Conservation (phyloP, 257 asterid species). For the Avicennia marina region DNA sequence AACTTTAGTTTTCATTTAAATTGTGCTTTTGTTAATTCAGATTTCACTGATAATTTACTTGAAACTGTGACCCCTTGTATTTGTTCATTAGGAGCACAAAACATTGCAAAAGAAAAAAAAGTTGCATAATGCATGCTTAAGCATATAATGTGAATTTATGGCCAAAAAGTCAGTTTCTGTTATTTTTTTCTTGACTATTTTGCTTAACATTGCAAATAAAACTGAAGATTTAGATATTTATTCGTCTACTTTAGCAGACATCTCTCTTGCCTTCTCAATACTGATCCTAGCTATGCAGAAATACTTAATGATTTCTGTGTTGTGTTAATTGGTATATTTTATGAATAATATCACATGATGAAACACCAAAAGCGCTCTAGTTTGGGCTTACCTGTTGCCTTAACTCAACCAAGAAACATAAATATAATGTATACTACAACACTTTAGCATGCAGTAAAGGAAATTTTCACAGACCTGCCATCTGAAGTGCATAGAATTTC, state of each 20-base stretch:
- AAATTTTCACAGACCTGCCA: background rate
- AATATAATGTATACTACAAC: background rate
- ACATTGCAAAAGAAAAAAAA: too few relatives aligned
- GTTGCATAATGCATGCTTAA: background rate
- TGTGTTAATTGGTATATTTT: background rate
- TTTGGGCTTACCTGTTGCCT: background rate
- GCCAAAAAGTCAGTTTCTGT: slow-evolving; percentile 4
- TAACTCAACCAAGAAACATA: background rate
- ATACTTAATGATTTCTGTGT: background rate
- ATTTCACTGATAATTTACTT: background rate
- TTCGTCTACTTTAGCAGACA: background rate
- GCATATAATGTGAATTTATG: background rate
- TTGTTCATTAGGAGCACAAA: too few relatives aligned
- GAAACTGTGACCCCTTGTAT: background rate
- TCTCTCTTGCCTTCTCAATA: background rate
- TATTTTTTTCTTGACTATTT: background rate
- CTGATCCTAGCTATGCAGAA: background rate
- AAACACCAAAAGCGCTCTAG: background rate
- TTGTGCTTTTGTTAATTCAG: background rate
- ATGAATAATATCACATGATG: background rate
- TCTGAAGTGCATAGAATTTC: background rate
- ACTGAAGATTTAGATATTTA: background rate
- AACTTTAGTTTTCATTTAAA: background rate
- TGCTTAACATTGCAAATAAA: background rate
- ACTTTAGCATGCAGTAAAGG: background rate